phyloP scores from a whole-genome alignment of 202 grass and related monocot genomes.

The Cymbopogon flexuosus region DNA sequence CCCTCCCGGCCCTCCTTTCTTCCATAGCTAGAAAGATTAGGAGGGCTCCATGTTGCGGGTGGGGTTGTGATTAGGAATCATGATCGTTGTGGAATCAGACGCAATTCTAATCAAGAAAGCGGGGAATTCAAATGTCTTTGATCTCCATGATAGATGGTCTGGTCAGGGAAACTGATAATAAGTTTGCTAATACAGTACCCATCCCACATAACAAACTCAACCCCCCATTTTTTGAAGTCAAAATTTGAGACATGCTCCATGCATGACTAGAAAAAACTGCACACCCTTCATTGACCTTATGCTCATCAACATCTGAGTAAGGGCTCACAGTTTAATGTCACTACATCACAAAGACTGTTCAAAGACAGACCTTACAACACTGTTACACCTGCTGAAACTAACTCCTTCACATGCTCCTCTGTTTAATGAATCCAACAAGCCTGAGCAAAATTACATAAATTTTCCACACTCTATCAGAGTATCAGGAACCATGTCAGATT shows the following conservation, averaged over 20 bases:
- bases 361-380: background rate
- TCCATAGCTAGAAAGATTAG: background rate
- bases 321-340: background rate
- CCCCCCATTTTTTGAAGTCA: background rate
- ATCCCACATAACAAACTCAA: constrained; percentile 12
- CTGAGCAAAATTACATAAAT: background rate
- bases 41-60: background rate
- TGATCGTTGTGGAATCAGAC: background rate
- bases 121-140: background rate
- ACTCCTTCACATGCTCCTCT: background rate
- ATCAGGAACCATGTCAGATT: background rate
- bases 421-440: background rate
- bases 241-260: constrained; percentile 19
- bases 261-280: constrained; percentile 24
- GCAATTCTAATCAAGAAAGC: background rate
- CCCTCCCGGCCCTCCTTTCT: background rate
- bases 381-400: background rate
- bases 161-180: background rate
- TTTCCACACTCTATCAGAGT: background rate
- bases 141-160: background rate
- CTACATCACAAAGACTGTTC: background rate
- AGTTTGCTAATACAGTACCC: background rate
- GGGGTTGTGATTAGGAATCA: background rate
- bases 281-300: background rate
- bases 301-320: background rate